phyloP scores from a whole-genome alignment of 352 stramenopile species.

The Elongisporangium undulatum region DNA sequence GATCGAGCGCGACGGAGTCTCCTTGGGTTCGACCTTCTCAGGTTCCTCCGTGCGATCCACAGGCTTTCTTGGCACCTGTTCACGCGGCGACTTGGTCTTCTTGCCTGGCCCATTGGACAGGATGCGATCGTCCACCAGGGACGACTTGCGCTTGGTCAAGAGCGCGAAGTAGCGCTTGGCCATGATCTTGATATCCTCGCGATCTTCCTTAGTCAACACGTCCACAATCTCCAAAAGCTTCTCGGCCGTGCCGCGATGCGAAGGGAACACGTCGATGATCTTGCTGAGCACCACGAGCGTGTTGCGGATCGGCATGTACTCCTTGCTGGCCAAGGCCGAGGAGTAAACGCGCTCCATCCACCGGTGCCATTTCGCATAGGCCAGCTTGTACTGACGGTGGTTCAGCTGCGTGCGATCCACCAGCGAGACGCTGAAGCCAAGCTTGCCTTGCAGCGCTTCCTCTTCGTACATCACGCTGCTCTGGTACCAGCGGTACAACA shows the following conservation, averaged over 20 bases:
- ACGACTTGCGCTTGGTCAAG: conserved; percentile 67
- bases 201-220: conserved; percentile 68
- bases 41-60: neutral
- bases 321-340: conserved; percentile 47
- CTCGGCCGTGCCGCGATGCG: conserved; percentile 48
- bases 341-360: conserved; percentile 62
- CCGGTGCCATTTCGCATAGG: conserved; percentile 75
- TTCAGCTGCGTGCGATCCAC: conserved; percentile 44
- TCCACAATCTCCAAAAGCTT: conserved; percentile 64
- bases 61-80: conserved; percentile 5
- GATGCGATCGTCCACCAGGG: conserved; percentile 62
- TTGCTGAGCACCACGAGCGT: conserved; percentile 87
- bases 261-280: conserved; percentile 82
- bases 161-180: conserved; percentile 82
- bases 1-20: neutral
- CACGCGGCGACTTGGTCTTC: conserved; percentile 10
- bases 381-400: conserved; percentile 71
- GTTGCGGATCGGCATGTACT: conserved; percentile 87
- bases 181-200: conserved; percentile 90
- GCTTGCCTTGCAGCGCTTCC: conserved; percentile 63
- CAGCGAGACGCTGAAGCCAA: conserved; percentile 73
- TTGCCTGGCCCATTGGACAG: conserved; percentile 24
- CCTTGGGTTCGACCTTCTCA: conserved; percentile 9
- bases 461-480: conserved; percentile 75
- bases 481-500: conserved; percentile 78